phyloP scores from a whole-genome alignment of 345 rosid species.

The Anastatica hierochuntica region DNA sequence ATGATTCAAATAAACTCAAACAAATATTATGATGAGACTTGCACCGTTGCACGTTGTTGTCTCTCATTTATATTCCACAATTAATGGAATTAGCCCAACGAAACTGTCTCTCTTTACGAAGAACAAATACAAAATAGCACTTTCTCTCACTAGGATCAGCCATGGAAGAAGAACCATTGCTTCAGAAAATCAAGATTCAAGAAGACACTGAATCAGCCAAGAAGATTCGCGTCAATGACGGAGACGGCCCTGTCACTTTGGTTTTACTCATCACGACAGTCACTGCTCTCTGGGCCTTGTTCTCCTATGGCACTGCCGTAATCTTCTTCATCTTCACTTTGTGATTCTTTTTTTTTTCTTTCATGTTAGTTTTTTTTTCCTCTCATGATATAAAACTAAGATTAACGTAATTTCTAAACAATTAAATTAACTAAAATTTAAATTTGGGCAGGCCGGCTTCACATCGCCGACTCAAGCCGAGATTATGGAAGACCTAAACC shows the following conservation, averaged over 20 bases:
- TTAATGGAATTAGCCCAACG: no score
- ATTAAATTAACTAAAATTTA: no score
- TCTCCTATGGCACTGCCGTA: constrained; percentile 30
- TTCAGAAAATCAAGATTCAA: constrained; percentile 14
- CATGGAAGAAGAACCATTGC: constrained; percentile 24
- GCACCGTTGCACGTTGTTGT: no score
- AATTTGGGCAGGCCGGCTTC: constrained; percentile 57
- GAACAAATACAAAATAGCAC: no score
- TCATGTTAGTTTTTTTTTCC: no score
- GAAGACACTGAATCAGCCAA: constrained; percentile 14
- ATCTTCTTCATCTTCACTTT: neutral
- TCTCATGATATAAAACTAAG: no score
- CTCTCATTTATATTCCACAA: no score
- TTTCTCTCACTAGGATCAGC: neutral
- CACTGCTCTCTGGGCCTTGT: constrained; percentile 23
- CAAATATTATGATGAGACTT: no score
- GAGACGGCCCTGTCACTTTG: constrained; percentile 20
- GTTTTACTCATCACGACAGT: constrained; percentile 18
- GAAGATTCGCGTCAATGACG: neutral
- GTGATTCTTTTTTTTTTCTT: neutral
- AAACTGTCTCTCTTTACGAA: no score
- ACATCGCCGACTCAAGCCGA: constrained; percentile 83
- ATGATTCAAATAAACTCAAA: no score
- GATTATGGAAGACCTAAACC: constrained; percentile 50
- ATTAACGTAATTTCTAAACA: no score